These are phyloP conservation scores for Macadamia integrifolia DNA, from an alignment of 164 flowering plant species.

Conservation along the genomic window DNA sequence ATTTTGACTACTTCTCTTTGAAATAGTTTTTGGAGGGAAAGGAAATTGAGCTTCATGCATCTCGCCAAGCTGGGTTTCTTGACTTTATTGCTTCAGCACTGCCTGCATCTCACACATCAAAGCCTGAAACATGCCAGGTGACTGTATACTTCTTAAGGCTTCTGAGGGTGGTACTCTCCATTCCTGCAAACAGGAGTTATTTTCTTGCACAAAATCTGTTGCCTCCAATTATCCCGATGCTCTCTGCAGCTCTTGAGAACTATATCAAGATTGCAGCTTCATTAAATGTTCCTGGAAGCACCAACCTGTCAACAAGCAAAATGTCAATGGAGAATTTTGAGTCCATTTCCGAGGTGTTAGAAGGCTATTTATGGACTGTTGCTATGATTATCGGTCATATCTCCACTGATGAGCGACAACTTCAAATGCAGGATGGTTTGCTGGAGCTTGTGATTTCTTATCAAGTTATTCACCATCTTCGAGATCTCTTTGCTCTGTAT, in stretches of 20 bases:
- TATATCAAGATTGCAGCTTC: conserved; percentile 87
- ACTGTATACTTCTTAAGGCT: conserved; percentile 70
- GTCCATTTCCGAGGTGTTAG: conserved; percentile 66
- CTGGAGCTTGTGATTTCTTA: conserved; percentile 76
- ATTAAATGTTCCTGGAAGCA: conserved; percentile 38
- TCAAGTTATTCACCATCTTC: conserved; percentile 75
- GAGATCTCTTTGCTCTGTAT: conserved; percentile 90
- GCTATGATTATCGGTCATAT: conserved; percentile 57
- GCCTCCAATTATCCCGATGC: conserved; percentile 89
- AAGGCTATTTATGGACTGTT: conserved; percentile 69
- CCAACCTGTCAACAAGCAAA: conserved; percentile 33
- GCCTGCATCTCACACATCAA: conserved; percentile 92
- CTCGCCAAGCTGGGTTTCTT: conserved; percentile 89
- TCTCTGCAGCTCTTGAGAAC: conserved; percentile 86
- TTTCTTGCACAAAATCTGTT: conserved; percentile 87
- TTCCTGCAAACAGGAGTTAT: conserved; percentile 69
- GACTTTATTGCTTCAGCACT: conserved; percentile 92
- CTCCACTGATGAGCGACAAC: conserved; percentile 56
- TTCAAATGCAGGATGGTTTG: conserved; percentile 80
- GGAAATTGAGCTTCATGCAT: conserved; percentile 81
- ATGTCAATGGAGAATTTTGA: conserved; percentile 62
- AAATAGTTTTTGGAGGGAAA: conserved; percentile 79
- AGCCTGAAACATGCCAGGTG: conserved; percentile 89
- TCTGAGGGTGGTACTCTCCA: conserved; percentile 56
- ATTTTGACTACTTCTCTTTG: conserved; percentile 11